Percentiles rank a stretch among this genome's conserved stretches.
phyloP scores from a whole-genome alignment of 2,329 filamentous ascomycete genomes.

The Rachicladosporium sp. region DNA sequence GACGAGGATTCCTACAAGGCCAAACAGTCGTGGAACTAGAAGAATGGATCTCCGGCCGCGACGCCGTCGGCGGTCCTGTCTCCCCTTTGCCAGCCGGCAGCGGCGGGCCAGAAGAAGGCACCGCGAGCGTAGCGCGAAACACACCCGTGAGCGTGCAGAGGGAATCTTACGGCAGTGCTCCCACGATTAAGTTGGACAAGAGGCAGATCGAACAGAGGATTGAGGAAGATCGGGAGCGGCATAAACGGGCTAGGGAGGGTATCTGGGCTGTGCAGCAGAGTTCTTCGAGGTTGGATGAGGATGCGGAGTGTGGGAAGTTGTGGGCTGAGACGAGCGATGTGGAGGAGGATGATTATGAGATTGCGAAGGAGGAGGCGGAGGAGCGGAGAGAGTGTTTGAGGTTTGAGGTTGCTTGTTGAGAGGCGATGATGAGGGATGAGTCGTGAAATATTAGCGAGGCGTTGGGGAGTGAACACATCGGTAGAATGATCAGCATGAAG shows the following conservation, averaged over 20 bases:
- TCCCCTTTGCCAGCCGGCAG: constrained; percentile 6
- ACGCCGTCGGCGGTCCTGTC: constrained; percentile 27
- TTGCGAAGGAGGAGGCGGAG: constrained; percentile 60
- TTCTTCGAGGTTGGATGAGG: constrained; percentile 39
- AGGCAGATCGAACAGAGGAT: constrained; percentile 89
- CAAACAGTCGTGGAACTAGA: constrained; percentile 71
- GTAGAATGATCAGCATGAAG: too few species aligned
- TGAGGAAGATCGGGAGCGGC: constrained; percentile 88
- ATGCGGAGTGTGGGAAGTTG: constrained; percentile 64
- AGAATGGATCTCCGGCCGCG: constrained; percentile 68
- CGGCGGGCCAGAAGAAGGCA: not conserved
- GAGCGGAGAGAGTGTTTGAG: constrained; percentile 40
- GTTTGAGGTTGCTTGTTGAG: constrained; percentile 16
- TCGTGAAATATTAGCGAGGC: too few species aligned
- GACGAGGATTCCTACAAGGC: constrained; percentile 58
- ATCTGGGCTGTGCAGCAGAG: constrained; percentile 65
- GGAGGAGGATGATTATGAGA: constrained; percentile 72
- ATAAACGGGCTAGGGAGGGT: constrained; percentile 81
- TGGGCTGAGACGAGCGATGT: constrained; percentile 83
- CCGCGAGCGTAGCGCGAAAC: constrained; percentile 6
- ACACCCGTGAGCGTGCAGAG: constrained; percentile 10
- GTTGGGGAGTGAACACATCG: too few species aligned
- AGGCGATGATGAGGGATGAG: too few species aligned
- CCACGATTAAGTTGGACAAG: constrained; percentile 53
- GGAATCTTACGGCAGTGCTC: constrained; percentile 5